These are phyloP conservation scores for Nicotiana knightiana DNA, from an alignment of 257 asterid genomes.

Conservation along the genomic window DNA sequence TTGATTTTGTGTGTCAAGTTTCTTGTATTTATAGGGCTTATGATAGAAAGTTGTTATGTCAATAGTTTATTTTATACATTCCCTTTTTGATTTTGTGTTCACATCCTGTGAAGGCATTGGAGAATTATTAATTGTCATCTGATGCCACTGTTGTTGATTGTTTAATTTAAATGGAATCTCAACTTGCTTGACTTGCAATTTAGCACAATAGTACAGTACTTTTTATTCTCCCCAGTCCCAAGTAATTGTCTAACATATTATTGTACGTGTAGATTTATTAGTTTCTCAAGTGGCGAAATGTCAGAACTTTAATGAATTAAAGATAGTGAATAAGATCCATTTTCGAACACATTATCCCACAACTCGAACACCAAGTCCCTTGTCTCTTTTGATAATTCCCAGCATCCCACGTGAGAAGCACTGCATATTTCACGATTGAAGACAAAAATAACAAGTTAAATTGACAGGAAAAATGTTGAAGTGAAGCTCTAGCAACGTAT, in stretches of 20 bases:
- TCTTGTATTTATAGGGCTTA: conserved; percentile 8
- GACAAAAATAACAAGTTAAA: background rate
- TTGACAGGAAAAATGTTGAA: background rate
- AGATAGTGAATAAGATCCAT: background rate
- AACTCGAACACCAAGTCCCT: background rate
- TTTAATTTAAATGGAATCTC: background rate
- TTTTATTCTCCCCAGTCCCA: background rate
- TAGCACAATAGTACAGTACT: background rate
- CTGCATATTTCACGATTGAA: background rate
- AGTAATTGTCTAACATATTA: background rate
- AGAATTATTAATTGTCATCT: background rate
- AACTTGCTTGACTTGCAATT: background rate
- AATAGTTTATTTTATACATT: background rate
- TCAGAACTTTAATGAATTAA: background rate
- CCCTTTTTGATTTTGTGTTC: background rate
- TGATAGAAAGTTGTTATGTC: conserved; percentile 3
- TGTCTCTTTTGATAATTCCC: background rate
- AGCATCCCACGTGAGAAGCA: background rate
- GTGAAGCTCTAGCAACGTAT: background rate
- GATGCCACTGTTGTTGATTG: background rate
- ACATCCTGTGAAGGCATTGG: background rate
- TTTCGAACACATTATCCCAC: background rate
- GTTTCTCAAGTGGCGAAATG: background rate
- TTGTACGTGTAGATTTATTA: background rate
- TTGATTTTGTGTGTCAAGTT: background rate